Base-by-base conservation (phyloP, 257 asterid genomes). In the Solanum rostratum region DNA sequence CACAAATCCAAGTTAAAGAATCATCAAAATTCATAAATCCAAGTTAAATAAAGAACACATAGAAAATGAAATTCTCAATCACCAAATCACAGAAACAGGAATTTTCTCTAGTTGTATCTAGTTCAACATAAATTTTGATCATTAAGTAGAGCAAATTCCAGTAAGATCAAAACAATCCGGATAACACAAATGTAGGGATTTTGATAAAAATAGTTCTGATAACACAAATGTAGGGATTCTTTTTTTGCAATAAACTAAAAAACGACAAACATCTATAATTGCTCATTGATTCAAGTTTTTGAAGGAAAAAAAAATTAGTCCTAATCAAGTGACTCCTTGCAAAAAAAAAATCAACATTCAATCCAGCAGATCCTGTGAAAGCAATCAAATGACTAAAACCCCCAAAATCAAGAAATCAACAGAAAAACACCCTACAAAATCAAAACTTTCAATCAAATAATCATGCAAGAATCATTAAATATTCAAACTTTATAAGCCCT, bases 381-480 rank as follows among this genome's bases (percentile, higher is more conserved):
- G 19, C 82, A 49, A 50, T 76, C 63, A 76, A 76, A 50, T 53
- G n/a, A 50, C 27, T 16, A 76, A 76, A 49, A 78, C 37, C 10
- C 37, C 43, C 52, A 83, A 74, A 69, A 54, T 10, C 24, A 18
- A 84, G 46, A 81, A 71, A 68, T 69, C 63, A 53, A 20, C 2
- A 63, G 30, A 43, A 65, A 68, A 30, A 39, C 78, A 62, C 78
- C 6, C 65, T 62, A 33, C 60, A 73, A 73, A 82, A 66, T 84
- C 82, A 84, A 86, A 81, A 86, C 80, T 71, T 83, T 87, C 85
- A 50, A 91, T 89, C 90, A 89, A 89, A 76, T 69, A 65, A 84
- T 73, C 86, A 88, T 81, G 68, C 85, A 87, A 86, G 86, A 83
- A 88, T 68, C 84, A 65, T 71, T 39, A 59, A 84, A 87, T 57